Evolutionary conservation across 352 stramenopile species (phyloP).

Genomic region (Phytophthora fragariaefolia): DNA sequence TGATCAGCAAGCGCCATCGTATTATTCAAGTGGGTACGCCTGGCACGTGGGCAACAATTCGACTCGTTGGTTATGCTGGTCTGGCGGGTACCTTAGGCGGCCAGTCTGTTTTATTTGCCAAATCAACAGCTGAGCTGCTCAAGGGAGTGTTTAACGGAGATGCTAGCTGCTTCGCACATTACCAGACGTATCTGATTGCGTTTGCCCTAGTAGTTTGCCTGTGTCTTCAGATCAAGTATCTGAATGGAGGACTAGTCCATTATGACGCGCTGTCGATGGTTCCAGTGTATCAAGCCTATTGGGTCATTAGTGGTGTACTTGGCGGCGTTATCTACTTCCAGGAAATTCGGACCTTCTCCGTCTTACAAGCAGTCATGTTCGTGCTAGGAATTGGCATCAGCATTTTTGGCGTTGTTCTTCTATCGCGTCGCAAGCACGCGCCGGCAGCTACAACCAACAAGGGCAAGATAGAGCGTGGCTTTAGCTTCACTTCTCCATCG

Average conservation of each 20-base stretch:
- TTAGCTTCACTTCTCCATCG: conserved; percentile 62
- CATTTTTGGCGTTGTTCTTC: conserved; percentile 84
- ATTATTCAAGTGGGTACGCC: conserved; percentile 76
- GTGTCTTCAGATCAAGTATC: conserved; percentile 77
- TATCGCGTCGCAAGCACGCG: conserved; percentile 73
- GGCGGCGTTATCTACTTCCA: conserved; percentile 93
- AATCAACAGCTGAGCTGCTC: conserved; percentile 80
- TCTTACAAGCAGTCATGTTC: conserved; percentile 82
- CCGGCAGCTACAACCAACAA: conserved; percentile 45
- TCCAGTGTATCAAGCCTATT: conserved; percentile 90
- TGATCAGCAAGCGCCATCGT: conserved; percentile 78
- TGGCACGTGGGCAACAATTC: conserved; percentile 66
- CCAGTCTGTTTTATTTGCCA: conserved; percentile 88
- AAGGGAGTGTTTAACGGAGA: conserved; percentile 77
- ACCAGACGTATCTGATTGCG: conserved; percentile 71
- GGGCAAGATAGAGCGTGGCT: conserved; percentile 68
- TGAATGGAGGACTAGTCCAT: conserved; percentile 78
- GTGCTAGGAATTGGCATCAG: conserved; percentile 82
- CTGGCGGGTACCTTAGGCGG: conserved; percentile 80
- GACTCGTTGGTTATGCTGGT: conserved; percentile 80
- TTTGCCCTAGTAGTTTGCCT: conserved; percentile 71
- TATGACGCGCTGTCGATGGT: conserved; percentile 88
- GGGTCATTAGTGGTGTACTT: conserved; percentile 89
- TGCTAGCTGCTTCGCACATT: conserved; percentile 57
- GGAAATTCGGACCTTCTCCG: conserved; percentile 83